A percentile compares a stretch with the other conserved stretches of the same genome.
Conservation (phyloP, 306 rosid species). For the Citrullus colocynthis region DNA sequence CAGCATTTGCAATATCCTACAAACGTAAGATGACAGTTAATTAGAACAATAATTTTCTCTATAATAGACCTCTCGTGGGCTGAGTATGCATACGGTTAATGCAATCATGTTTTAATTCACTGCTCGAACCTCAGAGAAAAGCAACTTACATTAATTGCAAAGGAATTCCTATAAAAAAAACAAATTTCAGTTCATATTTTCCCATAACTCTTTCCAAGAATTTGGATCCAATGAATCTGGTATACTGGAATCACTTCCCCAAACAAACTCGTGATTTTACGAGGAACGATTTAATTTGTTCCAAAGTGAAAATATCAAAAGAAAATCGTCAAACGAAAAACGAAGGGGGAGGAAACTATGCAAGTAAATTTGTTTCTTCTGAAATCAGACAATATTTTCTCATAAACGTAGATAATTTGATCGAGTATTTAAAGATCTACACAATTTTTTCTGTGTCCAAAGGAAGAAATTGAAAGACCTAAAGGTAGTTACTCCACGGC, state of each 20-base stretch:
- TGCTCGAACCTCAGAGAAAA: not conserved
- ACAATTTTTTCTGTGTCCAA: not conserved
- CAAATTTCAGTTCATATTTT: not conserved
- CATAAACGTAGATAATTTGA: not conserved
- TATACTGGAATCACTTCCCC: not conserved
- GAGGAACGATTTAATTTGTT: not conserved
- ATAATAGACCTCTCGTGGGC: not conserved
- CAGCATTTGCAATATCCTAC: constrained; percentile 89
- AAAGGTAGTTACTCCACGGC: not conserved
- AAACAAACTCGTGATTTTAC: not conserved
- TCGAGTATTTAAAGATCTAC: not conserved
- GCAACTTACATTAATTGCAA: not conserved
- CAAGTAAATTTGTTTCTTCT: not conserved
- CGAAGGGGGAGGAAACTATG: not conserved
- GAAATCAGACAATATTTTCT: not conserved
- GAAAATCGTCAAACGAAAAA: not conserved
- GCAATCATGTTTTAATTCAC: not conserved
- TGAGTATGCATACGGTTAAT: not conserved
- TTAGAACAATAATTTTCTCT: not conserved
- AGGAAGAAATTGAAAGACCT: not conserved
- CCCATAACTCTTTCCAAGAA: not conserved
- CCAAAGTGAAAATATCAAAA: not conserved
- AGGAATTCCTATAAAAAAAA: not conserved
- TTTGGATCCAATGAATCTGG: not conserved
- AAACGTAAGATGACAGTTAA: not conserved